Base-by-base conservation (phyloP, 1,139 yeast species). In the Yamadazyma dushanensis region DNA sequence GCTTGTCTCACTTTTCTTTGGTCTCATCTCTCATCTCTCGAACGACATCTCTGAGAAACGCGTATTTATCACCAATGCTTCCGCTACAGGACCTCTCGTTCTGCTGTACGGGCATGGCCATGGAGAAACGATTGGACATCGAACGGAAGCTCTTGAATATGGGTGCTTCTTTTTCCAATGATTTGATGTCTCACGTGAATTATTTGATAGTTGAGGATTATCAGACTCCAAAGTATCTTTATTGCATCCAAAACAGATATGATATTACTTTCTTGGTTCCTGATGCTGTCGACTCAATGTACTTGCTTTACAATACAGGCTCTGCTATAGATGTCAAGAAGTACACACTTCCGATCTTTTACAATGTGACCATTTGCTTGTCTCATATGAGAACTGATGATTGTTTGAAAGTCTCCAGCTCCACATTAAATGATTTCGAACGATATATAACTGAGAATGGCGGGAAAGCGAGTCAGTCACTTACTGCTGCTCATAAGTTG, bases 161-260 rank as follows among this genome's bases (percentile, higher is more conserved):
- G 69, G 95, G 95, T 1, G 95, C 92, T 0, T 53, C 54, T 6
- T 76, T 76, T 48, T 70, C 70, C 40, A 67, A 70, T 31, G 84
- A 83, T 50, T 64, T 86, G 43, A 80, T 81, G 73, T 74, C 80
- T 35, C 87, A 81, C 53, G 85, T 82, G 7, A 72, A 76, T 35
- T 77, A 76, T 42, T 60, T 87, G 30, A 67, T 87, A 4, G 92
- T 86, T 13, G 95, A 92, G 1, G 72, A 72, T 38, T 56, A 78
- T 22, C 65, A 74, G 44, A 80, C 94, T 0, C 83, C 79, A 18
- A 87, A 87, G 57, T 86, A 80, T 57, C 63, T 63, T 39, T 86
- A 72, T 55, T 80, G 85, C 34, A 75, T 83, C 2, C 65, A 67
- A 43, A 66, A 72, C 37, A 61, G 95, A 39, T 60, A 66, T 31